Base-by-base conservation (phyloP, 768 basidiomycete species). In the Kwoniella sp. region DNA sequence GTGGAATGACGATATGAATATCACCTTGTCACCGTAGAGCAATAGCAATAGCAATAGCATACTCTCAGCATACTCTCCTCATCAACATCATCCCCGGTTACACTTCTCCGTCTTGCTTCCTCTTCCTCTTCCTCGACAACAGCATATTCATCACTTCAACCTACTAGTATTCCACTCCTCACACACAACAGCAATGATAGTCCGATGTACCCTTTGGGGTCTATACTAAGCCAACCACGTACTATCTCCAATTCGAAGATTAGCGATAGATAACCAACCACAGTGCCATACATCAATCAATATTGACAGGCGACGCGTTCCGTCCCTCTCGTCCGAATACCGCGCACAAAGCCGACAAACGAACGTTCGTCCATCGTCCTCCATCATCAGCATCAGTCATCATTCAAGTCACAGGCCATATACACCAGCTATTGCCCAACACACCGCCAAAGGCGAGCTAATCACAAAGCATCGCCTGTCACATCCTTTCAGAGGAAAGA, bases 151-250 rank as follows among this genome's bases (percentile, higher is more conserved):
- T 47, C 1, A 53, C n/a, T n/a, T n/a, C n/a, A 5, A 52, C 9
- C 28, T 51, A 61, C 13, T 28, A n/a, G n/a, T n/a, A n/a, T n/a
- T n/a, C n/a, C n/a, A n/a, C n/a, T 11, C 41, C 15, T 9, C 41
- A 7, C 41, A 11, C 41, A 45, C 8, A 8, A 5, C 41, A 17
- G 20, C 41, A 45, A 63, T 63, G 62, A 63, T 63, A 22, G 48
- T 58, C n/a, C 62, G 62, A 51, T 57, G 55, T 63, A 63, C 62
- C 62, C 62, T 48, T 55, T 57, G 62, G 55, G 62, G 62, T 63
- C 55, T 53, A 47, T 34, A 63, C 31, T 63, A 56, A 57, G 23
- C 58, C 51, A 66, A 30, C 12, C 51, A n/a, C 51, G 11, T 56
- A 45, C 15, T 45, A 57, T 28, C 26, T 51, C 50, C 23, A 26